These are phyloP conservation scores for Magnaporthiopsis incrustans DNA, from an alignment of 2,329 filamentous ascomycete species.

Conservation along the genomic window DNA sequence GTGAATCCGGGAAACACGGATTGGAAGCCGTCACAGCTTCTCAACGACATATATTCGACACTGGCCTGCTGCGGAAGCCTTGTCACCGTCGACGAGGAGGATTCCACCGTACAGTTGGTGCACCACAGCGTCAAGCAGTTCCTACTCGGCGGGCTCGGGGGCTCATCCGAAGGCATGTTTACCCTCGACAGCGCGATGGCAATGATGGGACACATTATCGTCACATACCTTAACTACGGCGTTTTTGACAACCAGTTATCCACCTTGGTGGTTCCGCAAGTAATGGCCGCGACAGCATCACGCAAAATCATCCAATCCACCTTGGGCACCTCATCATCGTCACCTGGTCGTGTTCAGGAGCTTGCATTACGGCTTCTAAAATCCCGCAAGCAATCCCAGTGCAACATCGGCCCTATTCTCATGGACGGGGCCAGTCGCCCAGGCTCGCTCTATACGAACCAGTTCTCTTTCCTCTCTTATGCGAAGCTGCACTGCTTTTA, in stretches of 20 bases:
- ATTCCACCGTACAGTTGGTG: conserved; percentile 20
- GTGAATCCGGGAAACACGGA: conserved; percentile 22
- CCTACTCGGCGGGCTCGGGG: conserved; percentile 9
- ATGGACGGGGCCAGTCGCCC: background rate
- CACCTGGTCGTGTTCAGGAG: conserved; percentile 9
- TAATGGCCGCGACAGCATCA: conserved; percentile 14
- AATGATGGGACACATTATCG: conserved; percentile 17
- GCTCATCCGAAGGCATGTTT: too few species aligned
- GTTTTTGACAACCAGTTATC: conserved; percentile 16
- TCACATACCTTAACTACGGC: conserved; percentile 22
- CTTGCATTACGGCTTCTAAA: conserved; percentile 9
- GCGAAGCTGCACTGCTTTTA: background rate
- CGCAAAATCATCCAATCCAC: conserved; percentile 16
- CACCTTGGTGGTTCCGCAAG: conserved; percentile 13
- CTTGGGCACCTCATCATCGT: conserved; percentile 8
- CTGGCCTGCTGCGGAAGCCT: conserved; percentile 26
- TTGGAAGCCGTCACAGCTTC: conserved; percentile 17
- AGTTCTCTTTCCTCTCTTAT: background rate
- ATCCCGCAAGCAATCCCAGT: background rate
- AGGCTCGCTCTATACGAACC: background rate
- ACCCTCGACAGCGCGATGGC: too few species aligned
- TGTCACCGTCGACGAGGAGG: conserved; percentile 26
- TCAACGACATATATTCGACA: conserved; percentile 19
- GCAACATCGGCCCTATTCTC: conserved; percentile 8
- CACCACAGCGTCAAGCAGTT: conserved; percentile 29